A percentile compares a stretch with the other conserved stretches of the same genome.
Evolutionary conservation across 257 asterid genomes (phyloP).

Genomic region (Phtheirospermum japonicum): DNA sequence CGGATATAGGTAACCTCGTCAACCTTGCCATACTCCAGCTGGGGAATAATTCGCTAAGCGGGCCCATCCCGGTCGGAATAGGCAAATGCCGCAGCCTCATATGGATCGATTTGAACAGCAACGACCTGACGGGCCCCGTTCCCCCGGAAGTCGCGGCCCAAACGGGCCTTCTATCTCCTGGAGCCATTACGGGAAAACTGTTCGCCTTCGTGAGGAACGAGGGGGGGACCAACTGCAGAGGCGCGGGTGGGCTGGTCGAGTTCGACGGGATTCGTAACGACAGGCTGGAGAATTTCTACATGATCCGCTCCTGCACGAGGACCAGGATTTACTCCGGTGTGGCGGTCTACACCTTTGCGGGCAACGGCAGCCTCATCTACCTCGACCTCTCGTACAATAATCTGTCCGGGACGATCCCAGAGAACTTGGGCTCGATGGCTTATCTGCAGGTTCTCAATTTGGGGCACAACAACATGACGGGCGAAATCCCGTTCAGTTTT

Average conservation of each 20-base stretch:
- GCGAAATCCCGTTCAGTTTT: conserved; percentile 63
- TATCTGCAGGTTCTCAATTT: conserved; percentile 73
- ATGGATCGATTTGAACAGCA: conserved; percentile 94
- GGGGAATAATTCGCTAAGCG: conserved; percentile 72
- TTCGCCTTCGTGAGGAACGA: conserved; percentile 90
- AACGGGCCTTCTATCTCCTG: conserved; percentile 65
- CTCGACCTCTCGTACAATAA: conserved; percentile 84
- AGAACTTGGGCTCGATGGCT: conserved; percentile 62
- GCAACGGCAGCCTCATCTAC: conserved; percentile 85
- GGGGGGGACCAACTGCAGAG: conserved; percentile 84
- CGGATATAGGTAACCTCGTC: conserved; percentile 58
- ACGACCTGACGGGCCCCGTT: conserved; percentile 56
- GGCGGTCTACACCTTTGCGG: conserved; percentile 63
- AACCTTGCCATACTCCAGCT: conserved; percentile 85
- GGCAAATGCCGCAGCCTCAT: conserved; percentile 68
- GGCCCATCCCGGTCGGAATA: conserved; percentile 55
- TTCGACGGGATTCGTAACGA: conserved; percentile 73
- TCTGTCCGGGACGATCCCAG: conserved; percentile 67
- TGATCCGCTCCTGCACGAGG: conserved; percentile 79
- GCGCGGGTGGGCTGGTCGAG: conserved; percentile 91
- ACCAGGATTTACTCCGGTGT: conserved; percentile 75
- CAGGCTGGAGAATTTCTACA: conserved; percentile 56
- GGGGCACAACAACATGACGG: conserved; percentile 71
- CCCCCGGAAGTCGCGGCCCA: conserved; percentile 65
- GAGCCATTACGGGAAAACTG: conserved; percentile 73